A percentile compares a stretch with the other conserved stretches of the same genome.
These are phyloP conservation scores for Syzygium jambos DNA, from an alignment of 345 rosid genomes.

Conservation along the genomic window DNA sequence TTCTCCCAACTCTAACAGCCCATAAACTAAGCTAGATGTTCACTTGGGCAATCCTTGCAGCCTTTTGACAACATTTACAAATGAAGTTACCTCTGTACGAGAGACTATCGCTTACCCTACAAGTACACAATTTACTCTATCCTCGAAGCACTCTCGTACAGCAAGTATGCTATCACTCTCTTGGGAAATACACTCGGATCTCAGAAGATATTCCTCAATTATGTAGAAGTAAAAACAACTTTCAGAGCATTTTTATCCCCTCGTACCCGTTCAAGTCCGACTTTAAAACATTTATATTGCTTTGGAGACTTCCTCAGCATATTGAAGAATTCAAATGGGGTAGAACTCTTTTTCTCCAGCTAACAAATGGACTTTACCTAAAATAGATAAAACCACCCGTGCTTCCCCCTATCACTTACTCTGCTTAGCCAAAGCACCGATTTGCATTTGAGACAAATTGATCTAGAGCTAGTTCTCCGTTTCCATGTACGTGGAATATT, in stretches of 20 bases:
- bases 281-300: neutral
- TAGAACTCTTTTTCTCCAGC: neutral
- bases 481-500: accelerated
- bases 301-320: neutral
- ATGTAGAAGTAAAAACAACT: neutral
- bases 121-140: neutral
- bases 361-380: neutral
- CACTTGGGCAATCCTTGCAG: neutral
- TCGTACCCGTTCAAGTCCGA: neutral
- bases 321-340: neutral
- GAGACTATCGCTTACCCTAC: neutral
- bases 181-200: neutral
- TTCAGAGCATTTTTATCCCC: neutral
- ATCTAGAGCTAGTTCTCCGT: neutral
- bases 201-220: neutral
- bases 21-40: neutral
- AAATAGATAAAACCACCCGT: neutral
- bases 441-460: neutral
- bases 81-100: neutral
- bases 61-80: neutral
- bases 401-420: accelerated
- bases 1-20: neutral
- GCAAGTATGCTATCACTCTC: neutral
- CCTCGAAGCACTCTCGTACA: neutral
- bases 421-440: neutral